These are phyloP conservation scores for Zelopaecilomyces penicillatus DNA, from an alignment of 2,329 filamentous ascomycete genomes.

Conservation along the genomic window DNA sequence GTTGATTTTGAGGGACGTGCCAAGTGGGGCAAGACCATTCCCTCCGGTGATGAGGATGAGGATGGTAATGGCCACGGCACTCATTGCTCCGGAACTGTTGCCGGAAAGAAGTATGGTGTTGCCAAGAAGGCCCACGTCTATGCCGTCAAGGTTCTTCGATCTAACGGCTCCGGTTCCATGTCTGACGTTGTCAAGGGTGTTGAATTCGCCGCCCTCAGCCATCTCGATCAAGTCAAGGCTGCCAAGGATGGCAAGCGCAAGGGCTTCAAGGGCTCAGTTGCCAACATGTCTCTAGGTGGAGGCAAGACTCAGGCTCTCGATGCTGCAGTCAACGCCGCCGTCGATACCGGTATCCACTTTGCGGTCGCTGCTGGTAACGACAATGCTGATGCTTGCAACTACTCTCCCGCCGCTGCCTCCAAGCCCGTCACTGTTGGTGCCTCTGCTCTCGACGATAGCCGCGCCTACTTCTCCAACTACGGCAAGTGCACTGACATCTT, in stretches of 20 bases:
- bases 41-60: constrained; percentile 69
- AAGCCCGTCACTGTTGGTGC: constrained; percentile 95
- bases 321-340: constrained; percentile 86
- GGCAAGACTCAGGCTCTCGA: constrained; percentile 93
- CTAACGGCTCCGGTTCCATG: constrained; percentile 97
- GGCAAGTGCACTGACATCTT: constrained; percentile 99
- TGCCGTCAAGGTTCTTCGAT: constrained; percentile 95
- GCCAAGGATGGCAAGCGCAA: constrained; percentile 85
- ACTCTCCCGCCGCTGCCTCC: constrained; percentile 87
- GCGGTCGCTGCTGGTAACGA: constrained; percentile 98
- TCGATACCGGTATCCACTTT: constrained; percentile 88
- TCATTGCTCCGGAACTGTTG: constrained; percentile 97
- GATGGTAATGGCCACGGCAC: constrained; percentile 98
- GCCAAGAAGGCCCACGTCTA: constrained; percentile 97
- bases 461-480: constrained; percentile 99
- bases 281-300: constrained; percentile 98
- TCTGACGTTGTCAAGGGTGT: constrained; percentile 98
- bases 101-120: constrained; percentile 97
- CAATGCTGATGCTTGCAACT: constrained; percentile 98
- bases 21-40: constrained; percentile 95
- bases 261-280: constrained; percentile 97
- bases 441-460: constrained; percentile 85
- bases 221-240: constrained; percentile 64
- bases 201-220: constrained; percentile 80
- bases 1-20: constrained; percentile 97